Base-by-base conservation (phyloP, 257 asterid genomes). In the Solanum chilense region DNA sequence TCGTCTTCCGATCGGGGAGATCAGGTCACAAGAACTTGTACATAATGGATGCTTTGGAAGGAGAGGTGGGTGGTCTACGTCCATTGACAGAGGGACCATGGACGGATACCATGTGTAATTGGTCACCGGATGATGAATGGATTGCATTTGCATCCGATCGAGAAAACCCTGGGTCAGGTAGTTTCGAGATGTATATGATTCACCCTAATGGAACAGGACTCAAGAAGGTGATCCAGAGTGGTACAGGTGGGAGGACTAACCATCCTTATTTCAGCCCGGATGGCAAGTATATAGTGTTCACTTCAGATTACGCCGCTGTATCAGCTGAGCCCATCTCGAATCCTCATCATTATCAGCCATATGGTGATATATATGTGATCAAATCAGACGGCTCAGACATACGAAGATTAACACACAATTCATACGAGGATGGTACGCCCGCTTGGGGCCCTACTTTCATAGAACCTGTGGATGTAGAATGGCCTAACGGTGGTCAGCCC, bases 211-310 rank as follows among this genome's bases (percentile, higher is more conserved):
- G 99, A 1, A 93, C 98, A 1, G 98, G 98, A 68, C 94, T 96
- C 73, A 95, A 87, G 16, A 94, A 95, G 88, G 89, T 96, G 92
- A 86, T 94, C 88, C 95, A 92, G 42, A 96, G 98, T 69, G 99
- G 99, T 9, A 83, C 12, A 5, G 98, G 96, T 18, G 99, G 99
- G 82, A 90, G 98, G 47, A 87, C 95, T 12, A 96, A 95, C 92
- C 99, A 96, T 91, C 98, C 98, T 3, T 94, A 94, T 91, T 95
- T 95, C 87, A 96, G 98, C 87, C 99, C 98, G 3, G 97, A 96
- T 85, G 92, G 98, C 68, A 89, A 93, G 78, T 85, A 94, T 87
- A 88, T 96, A 3, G 98, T 93, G 85, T 86, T 96, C 47, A 94
- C 99, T 9, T 89, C 98, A 0, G 99, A 96, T 81, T 94, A 96